Conservation (phyloP, 1,139 yeast species). For the Suhomyces maxii region DNA sequence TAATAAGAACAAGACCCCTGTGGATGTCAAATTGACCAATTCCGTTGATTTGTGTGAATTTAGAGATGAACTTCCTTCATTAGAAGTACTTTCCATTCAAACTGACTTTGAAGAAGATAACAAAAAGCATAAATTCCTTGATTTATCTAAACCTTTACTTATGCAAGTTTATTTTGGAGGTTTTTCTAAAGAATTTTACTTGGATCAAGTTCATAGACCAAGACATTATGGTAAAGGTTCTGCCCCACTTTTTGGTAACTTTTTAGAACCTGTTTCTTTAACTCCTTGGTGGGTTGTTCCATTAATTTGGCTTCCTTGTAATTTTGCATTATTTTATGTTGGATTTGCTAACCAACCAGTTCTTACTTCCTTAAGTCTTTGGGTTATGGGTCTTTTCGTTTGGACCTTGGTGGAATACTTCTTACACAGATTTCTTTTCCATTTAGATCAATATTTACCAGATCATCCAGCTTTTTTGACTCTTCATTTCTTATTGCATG, state of each 20-base stretch:
- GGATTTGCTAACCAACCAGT: conserved; percentile 40
- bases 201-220: conserved; percentile 96
- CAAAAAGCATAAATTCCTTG: conserved; percentile 79
- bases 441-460: conserved; percentile 83
- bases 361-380: conserved; percentile 41
- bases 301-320: conserved; percentile 82
- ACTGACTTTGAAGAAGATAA: conserved; percentile 77
- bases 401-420: conserved; percentile 93
- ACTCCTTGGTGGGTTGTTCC: conserved; percentile 76
- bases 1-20: conserved; percentile 42
- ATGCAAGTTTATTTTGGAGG: conserved; percentile 73
- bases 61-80: conserved; percentile 66
- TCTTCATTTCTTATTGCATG: conserved; percentile 87
- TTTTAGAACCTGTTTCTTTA: conserved; percentile 48
- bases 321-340: conserved; percentile 48
- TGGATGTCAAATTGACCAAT: conserved; percentile 38
- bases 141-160: conserved; percentile 76
- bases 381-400: conserved; percentile 68
- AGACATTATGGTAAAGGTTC: conserved; percentile 83
- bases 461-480: conserved; percentile 73
- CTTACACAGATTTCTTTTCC: conserved; percentile 90
- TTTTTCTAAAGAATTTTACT: conserved; percentile 82
- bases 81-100: conserved; percentile 67
- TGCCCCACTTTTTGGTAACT: conserved; percentile 67
- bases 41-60: conserved; percentile 40